These are phyloP conservation scores for Cercospora nicotianae DNA, from an alignment of 2,329 filamentous ascomycete genomes.

Conservation along the genomic window DNA sequence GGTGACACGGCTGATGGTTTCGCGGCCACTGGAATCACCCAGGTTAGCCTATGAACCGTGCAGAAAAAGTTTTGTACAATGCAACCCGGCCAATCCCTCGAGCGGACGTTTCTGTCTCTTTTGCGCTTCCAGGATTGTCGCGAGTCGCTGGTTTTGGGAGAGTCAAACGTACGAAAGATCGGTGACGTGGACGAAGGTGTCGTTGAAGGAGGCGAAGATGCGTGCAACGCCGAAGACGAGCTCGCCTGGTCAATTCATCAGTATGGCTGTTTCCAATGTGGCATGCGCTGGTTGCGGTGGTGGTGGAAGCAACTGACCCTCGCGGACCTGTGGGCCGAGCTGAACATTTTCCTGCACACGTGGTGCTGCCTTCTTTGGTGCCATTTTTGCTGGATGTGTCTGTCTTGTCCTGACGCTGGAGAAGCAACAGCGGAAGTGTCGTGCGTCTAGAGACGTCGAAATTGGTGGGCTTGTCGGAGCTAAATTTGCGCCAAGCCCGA, in stretches of 20 bases:
- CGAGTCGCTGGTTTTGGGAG: neutral
- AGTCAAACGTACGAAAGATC: slow-evolving; percentile 67
- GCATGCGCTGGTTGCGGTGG: slow-evolving; percentile 9
- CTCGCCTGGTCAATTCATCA: slow-evolving; percentile 63
- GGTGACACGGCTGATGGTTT: slow-evolving; percentile 99
- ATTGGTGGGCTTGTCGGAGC: slow-evolving; percentile 17
- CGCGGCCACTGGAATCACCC: slow-evolving; percentile 85
- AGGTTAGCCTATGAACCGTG: slow-evolving; percentile 59
- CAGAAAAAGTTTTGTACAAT: slow-evolving; percentile 31
- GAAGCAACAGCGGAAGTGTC: slow-evolving; percentile 3
- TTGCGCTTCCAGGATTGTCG: slow-evolving; percentile 2
- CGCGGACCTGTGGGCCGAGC: slow-evolving; percentile 92
- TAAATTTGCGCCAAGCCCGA: slow-evolving; percentile 22
- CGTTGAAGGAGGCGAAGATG: slow-evolving; percentile 82
- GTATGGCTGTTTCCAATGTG: slow-evolving; percentile 21
- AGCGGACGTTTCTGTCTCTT: slow-evolving; percentile 14
- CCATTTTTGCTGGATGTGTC: slow-evolving; percentile 61
- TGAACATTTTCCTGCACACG: slow-evolving; percentile 94
- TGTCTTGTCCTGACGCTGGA: slow-evolving; percentile 33
- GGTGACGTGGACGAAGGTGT: slow-evolving; percentile 86
- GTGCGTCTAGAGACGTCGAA: slow-evolving; percentile 9
- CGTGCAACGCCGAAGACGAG: slow-evolving; percentile 97
- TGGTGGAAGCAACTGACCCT: slow-evolving; percentile 63
- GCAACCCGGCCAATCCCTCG: slow-evolving; percentile 12
- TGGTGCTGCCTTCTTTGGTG: slow-evolving; percentile 86